phyloP scores from a whole-genome alignment of 2,329 filamentous ascomycete genomes.

The Coniosporium uncinatum region DNA sequence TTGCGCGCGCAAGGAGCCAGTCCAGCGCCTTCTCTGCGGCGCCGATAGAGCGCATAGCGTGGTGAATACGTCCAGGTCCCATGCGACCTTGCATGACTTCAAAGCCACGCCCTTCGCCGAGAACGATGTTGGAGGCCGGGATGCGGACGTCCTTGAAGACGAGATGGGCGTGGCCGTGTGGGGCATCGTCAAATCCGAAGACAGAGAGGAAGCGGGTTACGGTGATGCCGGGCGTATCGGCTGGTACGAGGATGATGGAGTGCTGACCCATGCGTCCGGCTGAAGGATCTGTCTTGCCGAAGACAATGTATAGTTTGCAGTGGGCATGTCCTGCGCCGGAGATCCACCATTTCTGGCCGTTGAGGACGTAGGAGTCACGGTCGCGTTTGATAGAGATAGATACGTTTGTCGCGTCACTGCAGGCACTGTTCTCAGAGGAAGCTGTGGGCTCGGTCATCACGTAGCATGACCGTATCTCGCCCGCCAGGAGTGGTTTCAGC shows the following conservation, averaged over 20 bases:
- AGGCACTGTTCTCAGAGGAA: slow-evolving; percentile 81
- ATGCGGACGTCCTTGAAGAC: slow-evolving; percentile 87
- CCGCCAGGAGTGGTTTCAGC: slow-evolving; percentile 76
- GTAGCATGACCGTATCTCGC: slow-evolving; percentile 84
- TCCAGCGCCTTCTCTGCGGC: slow-evolving; percentile 85
- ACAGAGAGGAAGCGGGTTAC: slow-evolving; percentile 91
- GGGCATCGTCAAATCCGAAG: slow-evolving; percentile 95
- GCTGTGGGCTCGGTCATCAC: slow-evolving; percentile 94
- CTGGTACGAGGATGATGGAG: slow-evolving; percentile 89
- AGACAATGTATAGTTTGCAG: slow-evolving; percentile 91
- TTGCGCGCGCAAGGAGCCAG: slow-evolving; percentile 91
- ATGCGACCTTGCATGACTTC: slow-evolving; percentile 98
- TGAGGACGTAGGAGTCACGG: slow-evolving; percentile 85
- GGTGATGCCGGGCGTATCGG: slow-evolving; percentile 79
- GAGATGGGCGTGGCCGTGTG: slow-evolving; percentile 94
- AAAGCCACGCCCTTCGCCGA: slow-evolving; percentile 91
- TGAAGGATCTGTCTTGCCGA: slow-evolving; percentile 82
- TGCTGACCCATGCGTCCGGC: slow-evolving; percentile 88
- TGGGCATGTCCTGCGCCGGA: slow-evolving; percentile 90
- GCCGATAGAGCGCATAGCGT: slow-evolving; percentile 94
- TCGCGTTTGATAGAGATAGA: slow-evolving; percentile 76
- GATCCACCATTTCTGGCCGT: slow-evolving; percentile 99
- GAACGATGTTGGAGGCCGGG: slow-evolving; percentile 75
- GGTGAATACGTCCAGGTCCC: slow-evolving; percentile 93
- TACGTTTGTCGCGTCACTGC: slow-evolving; percentile 93